Evolutionary conservation across 345 rosid genomes (phyloP).

Genomic region (Odontarrhena argentea): DNA sequence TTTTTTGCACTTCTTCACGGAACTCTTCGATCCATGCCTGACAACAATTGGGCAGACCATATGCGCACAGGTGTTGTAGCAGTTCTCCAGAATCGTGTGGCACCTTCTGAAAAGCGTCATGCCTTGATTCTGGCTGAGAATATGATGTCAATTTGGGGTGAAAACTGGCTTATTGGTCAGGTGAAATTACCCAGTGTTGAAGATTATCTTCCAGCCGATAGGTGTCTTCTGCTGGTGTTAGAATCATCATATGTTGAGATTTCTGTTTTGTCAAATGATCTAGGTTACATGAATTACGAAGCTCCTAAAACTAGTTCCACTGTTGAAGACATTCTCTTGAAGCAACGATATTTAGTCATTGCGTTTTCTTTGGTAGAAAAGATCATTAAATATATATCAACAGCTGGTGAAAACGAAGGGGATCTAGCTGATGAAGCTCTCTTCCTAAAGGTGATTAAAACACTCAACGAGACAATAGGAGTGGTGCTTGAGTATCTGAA

Average conservation of each 20-base stretch:
- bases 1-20: conserved; percentile 52
- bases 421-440: conserved; percentile 50
- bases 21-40: conserved; percentile 52
- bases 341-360: conserved; percentile 65
- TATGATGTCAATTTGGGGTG: conserved; percentile 64
- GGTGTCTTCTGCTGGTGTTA: conserved; percentile 85
- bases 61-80: conserved; percentile 70
- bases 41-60: conserved; percentile 60
- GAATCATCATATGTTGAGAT: conserved; percentile 87
- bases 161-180: conserved; percentile 68
- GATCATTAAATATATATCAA: conserved; percentile 66
- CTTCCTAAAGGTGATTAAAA: conserved; percentile 60
- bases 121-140: conserved; percentile 85
- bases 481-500: conserved; percentile 74
- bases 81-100: conserved; percentile 86
- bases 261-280: conserved; percentile 79
- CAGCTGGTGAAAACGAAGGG: conserved; percentile 59
- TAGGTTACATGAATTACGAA: conserved; percentile 82
- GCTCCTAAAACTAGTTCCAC: conserved; percentile 60
- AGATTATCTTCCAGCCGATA: conserved; percentile 61
- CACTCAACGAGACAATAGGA: conserved; percentile 64
- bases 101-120: conserved; percentile 76
- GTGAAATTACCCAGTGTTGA: conserved; percentile 53
- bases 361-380: conserved; percentile 82
- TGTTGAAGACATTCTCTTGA: conserved; percentile 53